These are phyloP conservation scores for Cryptococcus sp. DNA, from an alignment of 1,284 basidiomycete genomes.

Conservation along the genomic window DNA sequence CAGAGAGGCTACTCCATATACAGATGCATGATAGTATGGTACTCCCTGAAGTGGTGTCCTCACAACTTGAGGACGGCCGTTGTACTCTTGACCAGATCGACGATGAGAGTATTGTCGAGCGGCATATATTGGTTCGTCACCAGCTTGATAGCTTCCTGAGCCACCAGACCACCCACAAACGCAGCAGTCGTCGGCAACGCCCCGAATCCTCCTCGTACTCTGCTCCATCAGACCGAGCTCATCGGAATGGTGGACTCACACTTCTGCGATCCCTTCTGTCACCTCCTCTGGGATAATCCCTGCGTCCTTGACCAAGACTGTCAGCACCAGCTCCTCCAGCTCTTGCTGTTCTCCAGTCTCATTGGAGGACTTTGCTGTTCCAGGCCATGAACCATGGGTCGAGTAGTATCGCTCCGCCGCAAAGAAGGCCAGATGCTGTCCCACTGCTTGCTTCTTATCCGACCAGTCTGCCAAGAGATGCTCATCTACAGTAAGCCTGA, in stretches of 20 bases:
- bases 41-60: background rate
- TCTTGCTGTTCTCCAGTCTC: slow-evolving; percentile 38
- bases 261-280: slow-evolving; percentile 63
- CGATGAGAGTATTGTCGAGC: slow-evolving; percentile 74
- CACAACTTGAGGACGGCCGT: slow-evolving; percentile 43
- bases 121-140: slow-evolving; percentile 95
- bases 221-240: slow-evolving; percentile 9
- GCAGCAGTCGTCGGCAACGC: slow-evolving; percentile 90
- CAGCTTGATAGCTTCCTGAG: slow-evolving; percentile 97
- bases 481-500: slow-evolving; percentile 1
- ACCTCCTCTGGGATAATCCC: slow-evolving; percentile 59
- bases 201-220: slow-evolving; percentile 70
- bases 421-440: slow-evolving; percentile 45
- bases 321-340: slow-evolving; percentile 25
- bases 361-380: slow-evolving; percentile 41
- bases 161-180: slow-evolving; percentile 85
- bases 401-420: slow-evolving; percentile 48
- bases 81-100: slow-evolving; percentile 65
- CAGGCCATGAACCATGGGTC: slow-evolving; percentile 47
- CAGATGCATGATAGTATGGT: background rate
- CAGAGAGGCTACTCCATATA: no score
- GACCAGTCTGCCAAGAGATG: slow-evolving; percentile 1
- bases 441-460: slow-evolving; percentile 13
- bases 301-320: slow-evolving; percentile 15
- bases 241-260: slow-evolving; percentile 53